These are phyloP conservation scores for Maudiozyma turicensis DNA, from an alignment of 805 yeast genomes.

Conservation along the genomic window DNA sequence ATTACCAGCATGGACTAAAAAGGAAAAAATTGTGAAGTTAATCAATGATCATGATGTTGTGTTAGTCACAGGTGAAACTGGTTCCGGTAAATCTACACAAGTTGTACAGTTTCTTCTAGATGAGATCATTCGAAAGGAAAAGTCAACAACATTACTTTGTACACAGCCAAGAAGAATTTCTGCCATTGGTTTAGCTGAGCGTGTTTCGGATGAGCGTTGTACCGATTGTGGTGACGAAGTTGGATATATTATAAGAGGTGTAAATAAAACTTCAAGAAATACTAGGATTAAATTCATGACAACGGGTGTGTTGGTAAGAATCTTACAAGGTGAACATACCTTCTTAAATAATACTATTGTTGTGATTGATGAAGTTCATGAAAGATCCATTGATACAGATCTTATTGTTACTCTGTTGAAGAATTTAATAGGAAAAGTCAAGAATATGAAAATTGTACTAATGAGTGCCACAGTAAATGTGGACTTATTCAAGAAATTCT, in stretches of 20 bases:
- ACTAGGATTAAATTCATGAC: conserved; percentile 85
- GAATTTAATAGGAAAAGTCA: conserved; percentile 37
- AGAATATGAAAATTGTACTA: conserved; percentile 55
- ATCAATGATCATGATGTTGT: conserved; percentile 55
- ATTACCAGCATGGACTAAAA: conserved; percentile 81
- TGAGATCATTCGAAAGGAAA: conserved; percentile 38
- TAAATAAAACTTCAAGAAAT: conserved; percentile 46
- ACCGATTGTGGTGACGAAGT: conserved; percentile 46
- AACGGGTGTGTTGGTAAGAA: conserved; percentile 81
- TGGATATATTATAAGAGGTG: conserved; percentile 89
- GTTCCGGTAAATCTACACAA: conserved; percentile 95
- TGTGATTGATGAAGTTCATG: conserved; percentile 94
- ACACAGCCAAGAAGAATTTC: conserved; percentile 96
- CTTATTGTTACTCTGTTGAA: conserved; percentile 71
- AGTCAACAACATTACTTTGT: conserved; percentile 56
- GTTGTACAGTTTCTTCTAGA: conserved; percentile 84
- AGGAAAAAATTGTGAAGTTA: conserved; percentile 42
- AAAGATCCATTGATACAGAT: conserved; percentile 85
- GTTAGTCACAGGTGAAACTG: conserved; percentile 90
- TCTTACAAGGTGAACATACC: conserved; percentile 48
- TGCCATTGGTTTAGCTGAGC: conserved; percentile 86
- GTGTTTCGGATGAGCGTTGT: conserved; percentile 76
- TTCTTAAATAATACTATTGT: conserved; percentile 51
- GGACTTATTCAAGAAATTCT: conserved; percentile 55
- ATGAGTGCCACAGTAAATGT: conserved; percentile 94